These are phyloP conservation scores for Allium fistulosum DNA, from an alignment of 106 monocot species.

Conservation along the genomic window DNA sequence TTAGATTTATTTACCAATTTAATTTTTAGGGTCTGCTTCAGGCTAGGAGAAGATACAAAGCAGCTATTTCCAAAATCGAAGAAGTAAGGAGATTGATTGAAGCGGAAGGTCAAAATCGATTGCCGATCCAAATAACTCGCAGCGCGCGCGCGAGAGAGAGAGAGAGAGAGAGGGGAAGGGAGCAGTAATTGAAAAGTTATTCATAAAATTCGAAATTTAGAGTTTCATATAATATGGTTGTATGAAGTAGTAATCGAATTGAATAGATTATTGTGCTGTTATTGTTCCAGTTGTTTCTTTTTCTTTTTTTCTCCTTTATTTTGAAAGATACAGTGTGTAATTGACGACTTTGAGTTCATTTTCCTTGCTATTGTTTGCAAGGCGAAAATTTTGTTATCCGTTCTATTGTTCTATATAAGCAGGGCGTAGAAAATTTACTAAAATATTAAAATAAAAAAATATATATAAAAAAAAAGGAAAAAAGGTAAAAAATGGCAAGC, in stretches of 20 bases:
- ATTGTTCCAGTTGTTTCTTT: not conserved
- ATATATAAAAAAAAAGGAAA: not conserved
- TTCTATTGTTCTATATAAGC: not conserved
- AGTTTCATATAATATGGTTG: conserved; percentile 6
- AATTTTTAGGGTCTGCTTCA: no score
- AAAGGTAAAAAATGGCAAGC: conserved; percentile 34
- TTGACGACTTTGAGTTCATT: conserved; percentile 6
- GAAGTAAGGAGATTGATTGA: no score
- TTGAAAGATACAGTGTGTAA: not conserved
- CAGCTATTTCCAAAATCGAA: no score
- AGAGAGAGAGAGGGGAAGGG: not conserved
- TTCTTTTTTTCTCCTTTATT: not conserved
- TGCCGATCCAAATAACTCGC: no score
- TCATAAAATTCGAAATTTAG: conserved; percentile 9
- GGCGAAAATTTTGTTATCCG: conserved; percentile 1
- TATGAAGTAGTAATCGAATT: conserved; percentile 3
- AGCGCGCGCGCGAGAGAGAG: not conserved
- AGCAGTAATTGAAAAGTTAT: not conserved
- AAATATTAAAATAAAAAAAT: conserved; percentile 6
- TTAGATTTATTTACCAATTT: no score
- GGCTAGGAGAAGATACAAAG: no score
- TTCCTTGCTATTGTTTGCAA: not conserved
- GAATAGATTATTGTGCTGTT: not conserved
- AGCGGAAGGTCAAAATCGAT: no score
- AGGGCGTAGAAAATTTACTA: not conserved